Conservation (phyloP, 1,284 basidiomycete species). For the Fistulinella cinereoalba region DNA sequence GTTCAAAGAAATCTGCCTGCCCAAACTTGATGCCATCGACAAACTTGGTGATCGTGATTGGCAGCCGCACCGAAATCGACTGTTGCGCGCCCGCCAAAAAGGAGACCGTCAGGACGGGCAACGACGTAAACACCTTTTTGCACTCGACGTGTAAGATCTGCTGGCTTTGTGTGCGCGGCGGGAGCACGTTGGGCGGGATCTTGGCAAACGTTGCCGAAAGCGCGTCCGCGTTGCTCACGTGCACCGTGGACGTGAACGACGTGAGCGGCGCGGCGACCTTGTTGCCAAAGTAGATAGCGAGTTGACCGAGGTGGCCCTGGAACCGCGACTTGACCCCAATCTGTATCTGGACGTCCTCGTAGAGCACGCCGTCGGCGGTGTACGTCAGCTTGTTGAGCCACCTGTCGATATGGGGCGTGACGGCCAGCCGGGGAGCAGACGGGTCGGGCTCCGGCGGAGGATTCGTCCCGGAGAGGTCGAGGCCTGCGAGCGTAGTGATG, state of each 20-base stretch:
- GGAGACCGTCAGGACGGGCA: constrained; percentile 85
- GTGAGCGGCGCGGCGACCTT: constrained; percentile 86
- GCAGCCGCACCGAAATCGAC: constrained; percentile 80
- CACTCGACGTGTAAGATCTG: constrained; percentile 94
- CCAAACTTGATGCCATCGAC: constrained; percentile 88
- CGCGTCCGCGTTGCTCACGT: constrained; percentile 70
- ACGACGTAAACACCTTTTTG: constrained; percentile 77
- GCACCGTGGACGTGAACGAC: constrained; percentile 84
- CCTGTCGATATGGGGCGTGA: constrained; percentile 73
- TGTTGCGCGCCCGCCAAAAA: constrained; percentile 93
- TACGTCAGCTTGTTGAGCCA: constrained; percentile 89
- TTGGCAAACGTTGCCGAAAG: constrained; percentile 84
- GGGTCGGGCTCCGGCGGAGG: constrained; percentile 27
- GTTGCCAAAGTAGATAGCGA: constrained; percentile 96
- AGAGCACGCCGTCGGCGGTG: constrained; percentile 85
- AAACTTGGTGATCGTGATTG: constrained; percentile 89
- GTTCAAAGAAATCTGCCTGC: constrained; percentile 88
- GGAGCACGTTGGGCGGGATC: constrained; percentile 80
- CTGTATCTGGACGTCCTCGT: constrained; percentile 94
- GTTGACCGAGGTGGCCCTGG: constrained; percentile 86
- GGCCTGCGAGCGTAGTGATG: constrained; percentile 75
- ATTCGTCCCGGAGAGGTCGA: constrained; percentile 37
- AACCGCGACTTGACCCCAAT: constrained; percentile 96
- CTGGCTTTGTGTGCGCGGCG: constrained; percentile 85
- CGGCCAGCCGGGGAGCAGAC: constrained; percentile 51